Conservation (phyloP, 2,329 filamentous ascomycete species). For the Metarhizium brunneum region DNA sequence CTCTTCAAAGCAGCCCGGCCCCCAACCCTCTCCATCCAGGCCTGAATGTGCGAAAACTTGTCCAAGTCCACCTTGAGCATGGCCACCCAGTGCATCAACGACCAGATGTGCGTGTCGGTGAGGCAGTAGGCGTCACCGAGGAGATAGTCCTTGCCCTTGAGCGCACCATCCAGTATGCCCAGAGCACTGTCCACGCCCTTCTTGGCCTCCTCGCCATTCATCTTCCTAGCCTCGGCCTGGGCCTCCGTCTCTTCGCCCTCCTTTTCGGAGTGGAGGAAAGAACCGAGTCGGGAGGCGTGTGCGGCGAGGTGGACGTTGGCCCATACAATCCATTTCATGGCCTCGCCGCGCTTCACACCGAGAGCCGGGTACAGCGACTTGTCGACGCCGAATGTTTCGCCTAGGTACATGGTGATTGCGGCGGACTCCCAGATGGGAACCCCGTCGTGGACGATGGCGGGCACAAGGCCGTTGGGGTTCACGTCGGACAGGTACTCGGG, state of each 20-base stretch:
- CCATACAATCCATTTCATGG: neutral
- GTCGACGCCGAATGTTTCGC: neutral
- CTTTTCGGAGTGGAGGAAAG: neutral
- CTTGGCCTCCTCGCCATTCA: neutral
- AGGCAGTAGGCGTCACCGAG: neutral
- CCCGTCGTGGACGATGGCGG: neutral
- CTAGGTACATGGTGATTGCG: neutral
- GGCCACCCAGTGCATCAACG: neutral
- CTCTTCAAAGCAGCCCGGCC: neutral
- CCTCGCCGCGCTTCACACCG: neutral
- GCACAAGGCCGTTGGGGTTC: neutral
- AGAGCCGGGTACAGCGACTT: neutral
- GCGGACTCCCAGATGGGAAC: neutral
- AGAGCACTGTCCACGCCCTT: neutral
- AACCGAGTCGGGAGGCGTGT: neutral
- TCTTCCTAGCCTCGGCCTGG: neutral
- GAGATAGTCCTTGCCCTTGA: neutral
- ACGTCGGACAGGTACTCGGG: neutral
- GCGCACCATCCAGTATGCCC: neutral
- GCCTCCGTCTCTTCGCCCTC: neutral
- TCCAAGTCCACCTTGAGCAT: neutral
- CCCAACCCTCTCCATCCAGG: neutral
- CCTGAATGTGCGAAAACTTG: neutral
- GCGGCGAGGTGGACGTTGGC: neutral
- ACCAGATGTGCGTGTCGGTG: neutral